These are phyloP conservation scores for Luvunga scandens DNA, from an alignment of 345 rosid genomes.

Conservation along the genomic window DNA sequence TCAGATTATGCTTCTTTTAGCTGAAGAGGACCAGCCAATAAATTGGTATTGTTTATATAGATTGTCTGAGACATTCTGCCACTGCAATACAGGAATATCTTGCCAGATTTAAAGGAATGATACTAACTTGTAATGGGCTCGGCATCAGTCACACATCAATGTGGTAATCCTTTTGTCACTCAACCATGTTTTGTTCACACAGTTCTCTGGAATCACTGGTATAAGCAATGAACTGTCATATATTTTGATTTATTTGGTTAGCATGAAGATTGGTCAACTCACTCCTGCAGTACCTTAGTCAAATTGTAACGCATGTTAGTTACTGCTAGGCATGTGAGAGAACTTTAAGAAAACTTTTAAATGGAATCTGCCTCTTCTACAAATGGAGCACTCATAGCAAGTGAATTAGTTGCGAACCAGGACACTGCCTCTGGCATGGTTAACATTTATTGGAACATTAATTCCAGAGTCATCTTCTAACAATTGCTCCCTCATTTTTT, in stretches of 20 bases:
- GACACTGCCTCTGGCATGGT: background rate
- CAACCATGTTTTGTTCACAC: background rate
- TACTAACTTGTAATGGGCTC: slow-evolving; percentile 88
- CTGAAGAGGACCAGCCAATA: background rate
- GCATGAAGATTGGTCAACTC: background rate
- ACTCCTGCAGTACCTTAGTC: background rate
- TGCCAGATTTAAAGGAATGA: slow-evolving; percentile 87
- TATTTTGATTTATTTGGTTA: background rate
- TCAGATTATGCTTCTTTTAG: slow-evolving; percentile 2
- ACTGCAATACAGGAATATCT: slow-evolving; percentile 64
- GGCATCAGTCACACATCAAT: slow-evolving; percentile 63
- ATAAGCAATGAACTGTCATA: background rate
- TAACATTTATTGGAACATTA: background rate
- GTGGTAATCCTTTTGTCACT: slow-evolving; percentile 39
- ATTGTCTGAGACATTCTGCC: slow-evolving; percentile 13
- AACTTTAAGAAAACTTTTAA: background rate
- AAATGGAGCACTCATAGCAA: background rate
- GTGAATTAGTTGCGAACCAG: background rate
- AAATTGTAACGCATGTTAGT: background rate
- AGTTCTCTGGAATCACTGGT: background rate
- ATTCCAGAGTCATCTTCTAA: background rate
- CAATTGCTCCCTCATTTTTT: no score
- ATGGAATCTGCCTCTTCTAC: background rate
- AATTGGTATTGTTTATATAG: background rate
- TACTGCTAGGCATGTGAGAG: background rate